Conservation (phyloP, 805 yeast genomes). For the Starmerella sp. region DNA sequence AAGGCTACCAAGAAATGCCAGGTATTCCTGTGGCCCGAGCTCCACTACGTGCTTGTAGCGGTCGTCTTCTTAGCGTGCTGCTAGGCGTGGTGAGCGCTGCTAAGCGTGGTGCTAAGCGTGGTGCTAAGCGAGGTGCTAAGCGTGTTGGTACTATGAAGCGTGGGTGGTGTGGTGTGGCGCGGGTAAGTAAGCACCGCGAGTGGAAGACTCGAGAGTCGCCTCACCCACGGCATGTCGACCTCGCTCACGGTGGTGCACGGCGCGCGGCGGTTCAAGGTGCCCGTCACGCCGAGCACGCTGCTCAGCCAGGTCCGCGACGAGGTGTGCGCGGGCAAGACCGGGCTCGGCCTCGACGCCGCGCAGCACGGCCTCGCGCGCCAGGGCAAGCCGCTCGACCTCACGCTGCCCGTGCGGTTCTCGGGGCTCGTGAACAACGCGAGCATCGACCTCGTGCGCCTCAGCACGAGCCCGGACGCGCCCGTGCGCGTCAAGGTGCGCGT, state of each 20-base stretch:
- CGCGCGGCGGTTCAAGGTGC: slow-evolving; percentile 14
- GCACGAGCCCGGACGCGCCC: not conserved
- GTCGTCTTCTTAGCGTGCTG: too few relatives aligned
- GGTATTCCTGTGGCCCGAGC: too few relatives aligned
- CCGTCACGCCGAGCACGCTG: slow-evolving; percentile 18
- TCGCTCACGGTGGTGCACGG: slow-evolving; percentile 12
- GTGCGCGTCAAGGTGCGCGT: slow-evolving; percentile 19
- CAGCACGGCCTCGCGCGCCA: slow-evolving; percentile 14
- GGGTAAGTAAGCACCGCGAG: too few relatives aligned
- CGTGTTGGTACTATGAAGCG: too few relatives aligned
- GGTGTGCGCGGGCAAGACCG: slow-evolving; percentile 11
- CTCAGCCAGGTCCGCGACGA: slow-evolving; percentile 17
- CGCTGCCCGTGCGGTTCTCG: slow-evolving; percentile 19
- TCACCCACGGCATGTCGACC: not conserved
- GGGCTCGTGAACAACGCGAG: slow-evolving; percentile 21
- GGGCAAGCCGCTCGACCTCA: slow-evolving; percentile 20
- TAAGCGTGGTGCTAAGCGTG: too few relatives aligned
- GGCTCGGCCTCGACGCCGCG: slow-evolving; percentile 7
- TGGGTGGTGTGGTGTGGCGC: too few relatives aligned
- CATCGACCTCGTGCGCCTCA: slow-evolving; percentile 10
- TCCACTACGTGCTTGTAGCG: too few relatives aligned
- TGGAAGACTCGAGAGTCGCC: too few relatives aligned
- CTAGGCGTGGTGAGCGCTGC: too few relatives aligned
- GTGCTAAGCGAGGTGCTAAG: too few relatives aligned
- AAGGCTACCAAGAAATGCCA: too few relatives aligned